Conservation (phyloP, 2,329 filamentous ascomycete species). For the Trematosphaeria pertusa region DNA sequence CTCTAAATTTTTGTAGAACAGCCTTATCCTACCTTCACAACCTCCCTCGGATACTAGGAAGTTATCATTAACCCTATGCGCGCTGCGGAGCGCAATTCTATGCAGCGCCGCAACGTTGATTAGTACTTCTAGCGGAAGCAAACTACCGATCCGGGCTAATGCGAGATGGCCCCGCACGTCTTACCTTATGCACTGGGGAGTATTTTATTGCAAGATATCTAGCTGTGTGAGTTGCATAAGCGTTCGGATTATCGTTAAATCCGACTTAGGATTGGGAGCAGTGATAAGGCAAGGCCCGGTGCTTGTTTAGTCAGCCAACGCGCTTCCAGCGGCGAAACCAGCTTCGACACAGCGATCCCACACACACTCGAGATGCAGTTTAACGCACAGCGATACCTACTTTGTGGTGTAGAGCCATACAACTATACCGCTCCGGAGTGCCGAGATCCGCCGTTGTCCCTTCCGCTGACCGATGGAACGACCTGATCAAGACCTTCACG, state of each 20-base stretch:
- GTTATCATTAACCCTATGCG: not conserved
- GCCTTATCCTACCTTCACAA: not conserved
- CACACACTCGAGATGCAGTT: conserved; percentile 7
- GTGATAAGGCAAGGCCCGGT: not conserved
- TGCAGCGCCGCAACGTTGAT: no score
- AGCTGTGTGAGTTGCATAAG: not conserved
- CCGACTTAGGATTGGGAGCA: not conserved
- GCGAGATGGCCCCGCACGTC: no score
- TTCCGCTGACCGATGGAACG: conserved; percentile 11
- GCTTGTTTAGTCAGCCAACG: conserved; percentile 5
- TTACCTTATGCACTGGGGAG: no score
- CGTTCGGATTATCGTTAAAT: not conserved
- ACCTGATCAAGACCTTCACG: conserved; percentile 10
- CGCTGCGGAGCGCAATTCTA: no score
- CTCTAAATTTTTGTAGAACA: not conserved
- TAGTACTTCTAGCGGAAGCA: no score
- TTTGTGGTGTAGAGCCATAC: conserved; percentile 8
- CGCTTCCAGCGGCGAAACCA: not conserved
- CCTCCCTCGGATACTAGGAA: not conserved
- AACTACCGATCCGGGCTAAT: no score
- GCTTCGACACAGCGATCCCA: conserved; percentile 6
- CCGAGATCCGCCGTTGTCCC: conserved; percentile 6
- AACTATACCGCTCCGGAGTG: conserved; percentile 1
- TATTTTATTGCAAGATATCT: not conserved
- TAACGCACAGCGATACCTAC: conserved; percentile 9